Evolutionary conservation across 441 rosid genomes (phyloP).

Genomic region (Gossypium gossypioides): DNA sequence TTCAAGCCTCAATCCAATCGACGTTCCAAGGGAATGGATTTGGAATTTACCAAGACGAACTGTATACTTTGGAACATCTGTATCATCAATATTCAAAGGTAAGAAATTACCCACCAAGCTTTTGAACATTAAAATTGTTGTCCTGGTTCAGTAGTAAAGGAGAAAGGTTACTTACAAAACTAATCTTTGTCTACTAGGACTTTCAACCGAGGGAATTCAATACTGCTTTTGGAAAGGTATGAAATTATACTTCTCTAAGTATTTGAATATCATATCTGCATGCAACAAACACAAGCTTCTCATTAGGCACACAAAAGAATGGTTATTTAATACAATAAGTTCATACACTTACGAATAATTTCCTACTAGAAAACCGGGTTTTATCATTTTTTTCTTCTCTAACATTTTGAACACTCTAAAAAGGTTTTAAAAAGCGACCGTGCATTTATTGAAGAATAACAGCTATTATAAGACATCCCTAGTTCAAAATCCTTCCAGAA

Average conservation of each 20-base stretch:
- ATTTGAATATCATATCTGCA: conserved; percentile 9
- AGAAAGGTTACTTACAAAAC: conserved; percentile 10
- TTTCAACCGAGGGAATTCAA: conserved; percentile 69
- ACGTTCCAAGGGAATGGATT: conserved; percentile 69
- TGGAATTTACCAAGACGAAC: conserved; percentile 77
- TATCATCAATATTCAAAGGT: conserved; percentile 86
- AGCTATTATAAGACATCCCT: conserved; percentile 5
- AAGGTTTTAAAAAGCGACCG: not conserved
- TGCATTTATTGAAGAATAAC: not conserved
- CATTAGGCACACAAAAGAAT: not conserved
- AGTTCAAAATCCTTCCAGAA: not conserved
- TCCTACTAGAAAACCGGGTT: not conserved
- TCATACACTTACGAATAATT: not conserved
- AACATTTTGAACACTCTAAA: not conserved
- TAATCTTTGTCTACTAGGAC: conserved; percentile 39
- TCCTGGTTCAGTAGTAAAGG: conserved; percentile 3
- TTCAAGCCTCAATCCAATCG: conserved; percentile 69
- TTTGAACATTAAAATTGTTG: not conserved
- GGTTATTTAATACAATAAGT: not conserved
- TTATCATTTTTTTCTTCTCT: not conserved
- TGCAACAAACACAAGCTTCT: not conserved
- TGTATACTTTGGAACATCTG: conserved; percentile 91
- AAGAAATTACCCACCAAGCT: conserved; percentile 9
- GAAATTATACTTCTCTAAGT: conserved; percentile 14
- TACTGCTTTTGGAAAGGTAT: conserved; percentile 93